Evolutionary conservation across 768 basidiomycete species (phyloP), one percentile per base, ranked within the genome.

Genomic region (Psilocybe azurescens): DNA sequence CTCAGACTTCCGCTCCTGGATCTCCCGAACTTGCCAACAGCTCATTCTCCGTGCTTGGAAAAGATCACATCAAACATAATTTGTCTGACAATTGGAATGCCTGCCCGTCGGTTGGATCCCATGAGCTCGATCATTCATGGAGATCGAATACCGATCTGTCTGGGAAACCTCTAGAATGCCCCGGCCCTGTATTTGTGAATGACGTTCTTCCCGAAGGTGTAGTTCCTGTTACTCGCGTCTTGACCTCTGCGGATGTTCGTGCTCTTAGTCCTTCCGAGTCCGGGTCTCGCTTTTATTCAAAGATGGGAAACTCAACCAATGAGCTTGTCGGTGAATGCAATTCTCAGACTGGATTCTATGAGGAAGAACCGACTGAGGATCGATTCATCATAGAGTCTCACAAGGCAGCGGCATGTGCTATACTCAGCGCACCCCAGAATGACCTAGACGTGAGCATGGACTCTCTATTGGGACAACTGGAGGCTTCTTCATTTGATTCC

Each of bases 1-100:
- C 64, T 6, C 53, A 65, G 14, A 56, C 61, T 33, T 63, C 67
- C n/a, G 58, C 48, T 39, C 63, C 58, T 36, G 53, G 60, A 1
- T 51, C 56, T 30, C 58, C 66, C 48, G 36, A 41, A 9, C 55
- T 58, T n/a, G 41, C n/a, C 47, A 24, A 28, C 14, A 46, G 24
- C 30, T 32, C 48, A 6, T 56, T 50, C 18, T 30, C 24, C 29
- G 49, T 18, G 20, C 14, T 38, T 5, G 47, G 36, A 1, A 29
- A 41, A 38, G 16, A 33, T n/a, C 24, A 29, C 3, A 33, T 16
- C 11, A 39, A n/a, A 24, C 20, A 4, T 10, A 52, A 60, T 16
- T 16, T 28, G 2, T 16, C 16, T 10, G 24, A 41, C 39, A 14
- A 7, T 44, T 39, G 30, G 24, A 13, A 28, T 41, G 29, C 50